Evolutionary conservation across 352 stramenopile species (phyloP).

Genomic region (Pythium myriotylum): DNA sequence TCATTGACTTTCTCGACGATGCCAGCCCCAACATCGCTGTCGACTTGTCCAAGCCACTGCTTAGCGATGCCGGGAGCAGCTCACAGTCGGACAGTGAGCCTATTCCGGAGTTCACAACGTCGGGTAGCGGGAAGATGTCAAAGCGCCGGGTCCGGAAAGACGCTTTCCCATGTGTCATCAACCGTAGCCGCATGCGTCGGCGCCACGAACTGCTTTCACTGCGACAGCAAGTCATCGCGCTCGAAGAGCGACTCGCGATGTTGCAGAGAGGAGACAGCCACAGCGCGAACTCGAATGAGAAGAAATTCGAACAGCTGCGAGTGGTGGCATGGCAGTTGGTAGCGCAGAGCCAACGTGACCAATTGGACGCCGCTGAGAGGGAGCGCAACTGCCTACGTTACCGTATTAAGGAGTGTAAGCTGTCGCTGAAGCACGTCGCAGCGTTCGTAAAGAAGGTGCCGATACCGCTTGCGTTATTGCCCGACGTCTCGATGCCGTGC

Average conservation of each 20-base stretch:
- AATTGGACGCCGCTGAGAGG: background rate
- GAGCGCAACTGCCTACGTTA: conserved; percentile 12
- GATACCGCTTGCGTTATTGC: background rate
- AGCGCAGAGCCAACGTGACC: conserved; percentile 6
- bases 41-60: background rate
- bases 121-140: background rate
- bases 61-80: background rate
- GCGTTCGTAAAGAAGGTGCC: conserved; percentile 7
- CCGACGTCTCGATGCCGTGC: background rate
- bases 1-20: conserved; percentile 15
- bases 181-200: conserved; percentile 33
- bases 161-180: background rate
- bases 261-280: conserved; percentile 16
- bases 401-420: conserved; percentile 13
- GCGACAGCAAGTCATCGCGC: conserved; percentile 20
- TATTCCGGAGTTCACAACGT: conserved; percentile 1
- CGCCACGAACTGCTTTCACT: conserved; percentile 37
- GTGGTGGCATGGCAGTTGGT: conserved; percentile 8
- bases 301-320: conserved; percentile 6
- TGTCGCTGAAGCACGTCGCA: conserved; percentile 11
- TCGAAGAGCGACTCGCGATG: conserved; percentile 28
- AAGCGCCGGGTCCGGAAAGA: background rate
- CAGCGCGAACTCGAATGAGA: background rate
- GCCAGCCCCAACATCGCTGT: conserved; percentile 2
- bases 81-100: conserved; percentile 10